Evolutionary conservation across 192 early-diverging fungal genomes (phyloP).

Genomic region (Helicostylum pulchrum): DNA sequence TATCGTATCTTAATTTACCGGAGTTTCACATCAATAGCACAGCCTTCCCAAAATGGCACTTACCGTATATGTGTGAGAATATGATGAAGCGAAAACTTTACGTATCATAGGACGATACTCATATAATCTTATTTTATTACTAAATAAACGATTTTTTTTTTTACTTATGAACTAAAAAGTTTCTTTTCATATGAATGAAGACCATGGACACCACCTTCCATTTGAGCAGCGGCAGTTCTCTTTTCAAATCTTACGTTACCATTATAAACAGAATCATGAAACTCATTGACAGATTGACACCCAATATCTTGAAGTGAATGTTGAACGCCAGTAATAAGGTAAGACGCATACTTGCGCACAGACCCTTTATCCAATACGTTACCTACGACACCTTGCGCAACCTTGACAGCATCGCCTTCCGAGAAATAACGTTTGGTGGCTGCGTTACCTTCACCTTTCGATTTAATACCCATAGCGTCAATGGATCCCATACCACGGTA

Average conservation of each 20-base stretch:
- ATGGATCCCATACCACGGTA: conserved; percentile 99
- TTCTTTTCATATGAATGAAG: conserved; percentile 83
- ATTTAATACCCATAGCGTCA: conserved; percentile 88
- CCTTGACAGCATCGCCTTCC: conserved; percentile 96
- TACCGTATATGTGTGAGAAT: no score
- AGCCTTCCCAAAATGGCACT: no score
- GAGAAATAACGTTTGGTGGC: conserved; percentile 92
- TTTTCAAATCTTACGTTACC: conserved; percentile 92
- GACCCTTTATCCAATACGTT: conserved; percentile 97
- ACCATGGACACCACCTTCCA: conserved; percentile 96
- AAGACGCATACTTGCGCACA: conserved; percentile 90
- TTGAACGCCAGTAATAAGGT: conserved; percentile 91
- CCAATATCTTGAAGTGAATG: conserved; percentile 99
- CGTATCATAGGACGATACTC: background rate
- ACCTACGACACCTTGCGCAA: conserved; percentile 97
- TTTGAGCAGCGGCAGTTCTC: conserved; percentile 89
- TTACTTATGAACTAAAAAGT: conserved; percentile 42
- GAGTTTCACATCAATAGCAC: no score
- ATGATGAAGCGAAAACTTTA: background rate
- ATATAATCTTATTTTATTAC: background rate
- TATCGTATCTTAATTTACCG: no score
- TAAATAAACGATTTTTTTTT: background rate
- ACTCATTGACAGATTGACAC: conserved; percentile 57
- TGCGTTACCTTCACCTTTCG: conserved; percentile 62
- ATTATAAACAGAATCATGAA: conserved; percentile 63